A percentile compares a stretch with the other conserved stretches of the same genome.
These are phyloP conservation scores for Aspergillus phoenicis DNA, from an alignment of 2,329 filamentous ascomycete species.

Conservation along the genomic window DNA sequence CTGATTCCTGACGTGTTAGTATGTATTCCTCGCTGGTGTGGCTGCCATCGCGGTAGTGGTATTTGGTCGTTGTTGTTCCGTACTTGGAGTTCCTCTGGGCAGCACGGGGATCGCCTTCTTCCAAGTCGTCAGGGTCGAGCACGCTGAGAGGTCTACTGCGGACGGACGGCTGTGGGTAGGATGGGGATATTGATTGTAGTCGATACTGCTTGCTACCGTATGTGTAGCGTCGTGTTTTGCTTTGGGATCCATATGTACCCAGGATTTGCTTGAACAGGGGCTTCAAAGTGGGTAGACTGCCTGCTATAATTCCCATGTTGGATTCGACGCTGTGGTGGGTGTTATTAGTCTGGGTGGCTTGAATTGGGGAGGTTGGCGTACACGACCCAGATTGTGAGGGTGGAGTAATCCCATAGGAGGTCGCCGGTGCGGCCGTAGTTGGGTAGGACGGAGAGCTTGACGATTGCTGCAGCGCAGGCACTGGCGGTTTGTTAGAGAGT, in stretches of 20 bases:
- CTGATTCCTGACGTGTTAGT: not conserved
- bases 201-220: constrained; percentile 18
- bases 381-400: constrained; percentile 54
- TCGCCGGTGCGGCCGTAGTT: constrained; percentile 46
- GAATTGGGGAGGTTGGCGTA: not conserved
- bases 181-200: constrained; percentile 15
- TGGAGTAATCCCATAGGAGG: constrained; percentile 50
- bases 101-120: not conserved
- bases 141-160: not conserved
- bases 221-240: constrained; percentile 17
- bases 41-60: not conserved
- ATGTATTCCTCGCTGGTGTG: constrained; percentile 21
- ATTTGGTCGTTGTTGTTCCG: not conserved
- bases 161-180: constrained; percentile 3
- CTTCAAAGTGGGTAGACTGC: constrained; percentile 35
- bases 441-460: constrained; percentile 45
- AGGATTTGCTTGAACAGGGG: constrained; percentile 35
- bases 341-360: not conserved
- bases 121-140: not conserved
- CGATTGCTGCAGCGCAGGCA: constrained; percentile 46
- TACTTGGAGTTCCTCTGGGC: not conserved
- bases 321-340: constrained; percentile 26
- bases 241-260: constrained; percentile 21
- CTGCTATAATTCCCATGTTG: constrained; percentile 36
- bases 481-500: constrained; percentile 8